Evolutionary conservation across 1,284 basidiomycete species (phyloP), one percentile per base, ranked within the genome.

Genomic region (Retiboletus flavoniger): DNA sequence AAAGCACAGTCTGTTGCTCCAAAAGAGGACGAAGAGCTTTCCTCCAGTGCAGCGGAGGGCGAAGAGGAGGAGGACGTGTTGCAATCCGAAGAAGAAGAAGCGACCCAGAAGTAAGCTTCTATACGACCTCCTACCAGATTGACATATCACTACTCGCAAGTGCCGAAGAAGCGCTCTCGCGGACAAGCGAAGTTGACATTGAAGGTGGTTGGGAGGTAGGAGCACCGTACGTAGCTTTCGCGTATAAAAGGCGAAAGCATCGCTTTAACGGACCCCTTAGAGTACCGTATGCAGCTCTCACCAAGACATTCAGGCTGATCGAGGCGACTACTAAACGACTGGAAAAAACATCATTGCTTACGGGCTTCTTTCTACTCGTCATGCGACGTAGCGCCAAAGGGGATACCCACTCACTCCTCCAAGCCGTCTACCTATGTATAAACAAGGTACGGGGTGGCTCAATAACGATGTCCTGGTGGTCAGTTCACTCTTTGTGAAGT

Each of bases 311-410:
- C 68, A 81, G 87, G 31, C 76, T 91, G 49, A 98, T 99, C 60
- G 95, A 98, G 71, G 85, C 87, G 3, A 99, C 97, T 1, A 98
- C 95, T 2, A 99, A 98, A 68, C 90, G 97, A 7, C 76, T 98
- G 36, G 95, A 97, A 71, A 99, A 98, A 71, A 91, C 87, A 6
- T 84, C 93, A 1, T 78, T 94, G 57, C 81, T 99, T 26, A 98
- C 94, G 0, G 81, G 90, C 1, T 93, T 98, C 68, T 78, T 99
- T 36, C 75, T 94, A 4, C 84, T 95, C 11, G 94, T 99, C 40
- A 95, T 98, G 47, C 84, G 88, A 67, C 80, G 91, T 34, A 91
- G 92, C 58, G 84, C 82, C 4, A 78, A 84, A 50, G 86, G 83
- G 48, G 88, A 92, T 59, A 75, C 74, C 7, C 76, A 81, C 17